Percentiles rank a stretch among this genome's conserved stretches.
Evolutionary conservation across 2,329 filamentous ascomycete genomes (phyloP).

Genomic region (Xylaria multiplex): DNA sequence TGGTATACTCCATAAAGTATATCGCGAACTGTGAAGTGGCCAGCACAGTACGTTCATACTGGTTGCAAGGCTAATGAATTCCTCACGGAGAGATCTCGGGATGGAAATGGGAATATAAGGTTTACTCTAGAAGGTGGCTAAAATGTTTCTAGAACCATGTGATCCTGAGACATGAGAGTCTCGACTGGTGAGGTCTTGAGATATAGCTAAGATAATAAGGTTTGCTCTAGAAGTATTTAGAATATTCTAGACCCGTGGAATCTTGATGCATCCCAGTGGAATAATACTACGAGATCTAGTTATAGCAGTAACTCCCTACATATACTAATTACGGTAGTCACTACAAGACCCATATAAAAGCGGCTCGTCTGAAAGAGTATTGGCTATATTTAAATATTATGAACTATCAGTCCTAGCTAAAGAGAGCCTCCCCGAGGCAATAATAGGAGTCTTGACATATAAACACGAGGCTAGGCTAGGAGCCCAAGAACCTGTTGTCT

Average conservation of each 20-base stretch:
- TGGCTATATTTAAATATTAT: neutral
- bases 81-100: constrained; percentile 1
- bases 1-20: constrained; percentile 3
- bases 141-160: constrained; percentile 11
- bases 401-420: no score
- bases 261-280: neutral
- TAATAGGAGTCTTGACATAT: neutral
- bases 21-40: neutral
- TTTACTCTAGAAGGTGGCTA: constrained; percentile 29
- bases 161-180: neutral
- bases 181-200: neutral
- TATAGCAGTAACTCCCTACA: neutral
- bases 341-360: neutral
- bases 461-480: neutral
- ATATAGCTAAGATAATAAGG: neutral
- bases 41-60: constrained; percentile 25
- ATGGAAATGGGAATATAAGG: constrained; percentile 10
- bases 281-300: neutral
- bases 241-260: neutral
- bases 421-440: neutral
- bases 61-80: neutral
- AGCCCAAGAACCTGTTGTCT: neutral
- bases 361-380: neutral
- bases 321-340: neutral
- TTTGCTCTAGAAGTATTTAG: neutral